Evolutionary conservation across 495 filamentous ascomycete genomes (phyloP).

Genomic region (Penicillium crystallinum): DNA sequence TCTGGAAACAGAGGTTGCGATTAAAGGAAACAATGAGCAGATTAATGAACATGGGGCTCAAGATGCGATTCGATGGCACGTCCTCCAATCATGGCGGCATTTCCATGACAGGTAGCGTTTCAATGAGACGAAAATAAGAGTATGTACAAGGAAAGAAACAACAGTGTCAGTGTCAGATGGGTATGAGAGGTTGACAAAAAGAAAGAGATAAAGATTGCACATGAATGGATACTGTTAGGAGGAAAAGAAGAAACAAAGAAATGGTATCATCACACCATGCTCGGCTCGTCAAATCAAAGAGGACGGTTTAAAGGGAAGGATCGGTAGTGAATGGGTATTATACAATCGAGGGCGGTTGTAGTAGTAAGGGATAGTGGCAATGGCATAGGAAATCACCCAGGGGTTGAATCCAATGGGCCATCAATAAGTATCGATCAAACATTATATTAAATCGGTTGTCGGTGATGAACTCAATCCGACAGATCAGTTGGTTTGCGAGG

Average conservation of each 20-base stretch:
- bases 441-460: constrained; percentile 31
- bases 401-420: constrained; percentile 23
- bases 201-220: constrained; percentile 9
- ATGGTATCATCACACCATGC: constrained; percentile 31
- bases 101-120: neutral
- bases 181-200: constrained; percentile 9
- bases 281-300: constrained; percentile 27
- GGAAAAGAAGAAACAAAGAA: constrained; percentile 13
- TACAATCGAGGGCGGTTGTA: constrained; percentile 21
- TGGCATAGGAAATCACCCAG: neutral
- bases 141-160: constrained; percentile 28
- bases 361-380: constrained; percentile 9
- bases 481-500: constrained; percentile 27
- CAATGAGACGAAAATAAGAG: constrained; percentile 3
- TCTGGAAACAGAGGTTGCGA: neutral
- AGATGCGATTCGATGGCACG: constrained; percentile 18
- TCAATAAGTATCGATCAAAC: constrained; percentile 35
- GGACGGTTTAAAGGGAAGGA: constrained; percentile 11
- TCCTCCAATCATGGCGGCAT: constrained; percentile 13
- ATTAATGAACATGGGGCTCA: constrained; percentile 3
- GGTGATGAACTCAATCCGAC: constrained; percentile 21
- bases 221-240: constrained; percentile 3
- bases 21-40: neutral
- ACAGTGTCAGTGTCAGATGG: neutral
- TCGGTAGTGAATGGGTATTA: constrained; percentile 20